These are phyloP conservation scores for Cordyceps tenuipes DNA, from an alignment of 2,329 filamentous ascomycete genomes.

Conservation along the genomic window DNA sequence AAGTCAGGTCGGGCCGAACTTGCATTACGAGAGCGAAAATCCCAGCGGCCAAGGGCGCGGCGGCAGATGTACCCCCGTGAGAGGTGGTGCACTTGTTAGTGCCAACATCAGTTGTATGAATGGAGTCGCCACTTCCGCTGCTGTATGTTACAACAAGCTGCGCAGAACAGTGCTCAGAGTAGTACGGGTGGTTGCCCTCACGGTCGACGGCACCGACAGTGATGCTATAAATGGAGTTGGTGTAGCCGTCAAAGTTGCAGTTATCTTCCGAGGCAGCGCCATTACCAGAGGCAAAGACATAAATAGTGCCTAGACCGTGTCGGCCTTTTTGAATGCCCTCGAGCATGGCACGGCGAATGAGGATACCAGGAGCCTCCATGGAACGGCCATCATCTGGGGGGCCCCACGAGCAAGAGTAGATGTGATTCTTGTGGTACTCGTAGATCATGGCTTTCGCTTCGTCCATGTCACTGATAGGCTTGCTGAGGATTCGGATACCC, in stretches of 20 bases:
- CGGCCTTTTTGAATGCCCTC: conserved; percentile 87
- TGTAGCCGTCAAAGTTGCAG: conserved; percentile 99
- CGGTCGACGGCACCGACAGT: conserved; percentile 90
- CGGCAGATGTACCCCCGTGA: conserved; percentile 95
- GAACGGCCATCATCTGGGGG: conserved; percentile 86
- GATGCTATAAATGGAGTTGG: conserved; percentile 98
- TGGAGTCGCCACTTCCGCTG: conserved; percentile 78
- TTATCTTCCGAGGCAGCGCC: conserved; percentile 83
- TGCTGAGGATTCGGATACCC: conserved; percentile 86
- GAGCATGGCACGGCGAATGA: conserved; percentile 85
- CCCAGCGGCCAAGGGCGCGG: conserved; percentile 84
- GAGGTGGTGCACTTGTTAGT: conserved; percentile 64
- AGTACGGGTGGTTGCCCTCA: conserved; percentile 82
- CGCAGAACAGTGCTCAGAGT: conserved; percentile 93
- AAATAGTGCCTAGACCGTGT: conserved; percentile 76
- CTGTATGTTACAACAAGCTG: conserved; percentile 95
- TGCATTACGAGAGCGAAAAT: conserved; percentile 84
- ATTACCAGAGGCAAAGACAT: conserved; percentile 92
- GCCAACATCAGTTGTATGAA: conserved; percentile 95
- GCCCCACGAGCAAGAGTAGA: conserved; percentile 98
- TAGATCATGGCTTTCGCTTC: conserved; percentile 92
- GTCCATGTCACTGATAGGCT: conserved; percentile 82
- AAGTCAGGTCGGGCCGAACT: conserved; percentile 76
- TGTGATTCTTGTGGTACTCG: conserved; percentile 82
- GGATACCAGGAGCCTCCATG: conserved; percentile 86